phyloP scores from a whole-genome alignment of 139 green algal genomes.

The Picochlorum sp. region DNA sequence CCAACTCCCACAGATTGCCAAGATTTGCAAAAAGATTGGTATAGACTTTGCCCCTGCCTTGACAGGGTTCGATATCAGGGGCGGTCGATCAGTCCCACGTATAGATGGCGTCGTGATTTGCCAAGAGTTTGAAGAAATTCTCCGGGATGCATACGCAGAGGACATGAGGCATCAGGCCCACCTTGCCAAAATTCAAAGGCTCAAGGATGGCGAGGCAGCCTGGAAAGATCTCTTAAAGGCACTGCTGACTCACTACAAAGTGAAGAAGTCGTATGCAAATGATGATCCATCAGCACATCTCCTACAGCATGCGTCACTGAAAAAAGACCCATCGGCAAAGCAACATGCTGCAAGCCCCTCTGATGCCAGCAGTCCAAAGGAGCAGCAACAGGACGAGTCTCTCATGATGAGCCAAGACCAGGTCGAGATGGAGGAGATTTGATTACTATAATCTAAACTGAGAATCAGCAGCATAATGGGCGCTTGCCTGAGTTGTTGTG shows the following conservation, averaged over 20 bases:
- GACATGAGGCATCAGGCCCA: slow-evolving; percentile 29
- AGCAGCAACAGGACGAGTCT: background rate
- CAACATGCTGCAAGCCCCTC: background rate
- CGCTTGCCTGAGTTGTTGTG: slow-evolving; percentile 14
- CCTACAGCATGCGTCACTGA: too few species aligned
- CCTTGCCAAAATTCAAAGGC: slow-evolving; percentile 15
- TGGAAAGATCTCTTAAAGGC: slow-evolving; percentile 47
- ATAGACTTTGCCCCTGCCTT: slow-evolving; percentile 71
- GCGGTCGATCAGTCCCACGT: slow-evolving; percentile 51
- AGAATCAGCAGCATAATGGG: slow-evolving; percentile 12
- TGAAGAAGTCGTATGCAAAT: slow-evolving; percentile 13
- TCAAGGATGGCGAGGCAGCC: slow-evolving; percentile 25
- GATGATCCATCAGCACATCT: too few species aligned
- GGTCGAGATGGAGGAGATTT: slow-evolving; percentile 8
- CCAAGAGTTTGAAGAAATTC: slow-evolving; percentile 38
- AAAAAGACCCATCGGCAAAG: too few species aligned
- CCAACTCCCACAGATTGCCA: slow-evolving; percentile 12
- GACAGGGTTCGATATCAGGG: slow-evolving; percentile 60
- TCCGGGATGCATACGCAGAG: slow-evolving; percentile 37
- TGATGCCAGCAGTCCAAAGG: background rate
- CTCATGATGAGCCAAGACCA: background rate
- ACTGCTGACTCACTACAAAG: slow-evolving; percentile 21
- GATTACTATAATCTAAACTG: background rate
- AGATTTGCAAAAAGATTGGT: slow-evolving; percentile 40
- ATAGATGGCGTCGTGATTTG: slow-evolving; percentile 77